phyloP scores from a whole-genome alignment of 495 filamentous ascomycete species.

The Neurospora sp. region DNA sequence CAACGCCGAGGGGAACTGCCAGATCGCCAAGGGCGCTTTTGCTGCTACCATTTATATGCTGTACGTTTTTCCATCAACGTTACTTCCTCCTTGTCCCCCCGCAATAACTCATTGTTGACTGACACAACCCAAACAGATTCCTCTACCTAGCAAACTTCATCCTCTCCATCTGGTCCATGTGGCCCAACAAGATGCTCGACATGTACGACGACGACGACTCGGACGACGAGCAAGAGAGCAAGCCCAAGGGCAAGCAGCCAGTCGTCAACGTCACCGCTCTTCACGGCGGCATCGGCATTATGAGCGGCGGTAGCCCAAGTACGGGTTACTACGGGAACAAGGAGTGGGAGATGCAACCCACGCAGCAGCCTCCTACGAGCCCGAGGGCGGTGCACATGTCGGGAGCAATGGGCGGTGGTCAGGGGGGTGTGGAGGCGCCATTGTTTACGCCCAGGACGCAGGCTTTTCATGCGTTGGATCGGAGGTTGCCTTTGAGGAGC shows the following conservation, averaged over 20 bases:
- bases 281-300: not conserved
- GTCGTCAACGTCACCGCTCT: not conserved
- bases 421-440: not conserved
- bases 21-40: conserved; percentile 67
- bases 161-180: conserved; percentile 51
- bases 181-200: conserved; percentile 40
- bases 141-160: conserved; percentile 48
- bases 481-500: conserved; percentile 29
- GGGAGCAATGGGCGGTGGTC: conserved; percentile 2
- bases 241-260: conserved; percentile 3
- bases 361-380: conserved; percentile 3
- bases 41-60: conserved; percentile 59
- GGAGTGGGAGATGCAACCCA: conserved; percentile 36
- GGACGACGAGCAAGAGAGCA: conserved; percentile 17
- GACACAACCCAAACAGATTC: conserved; percentile 24
- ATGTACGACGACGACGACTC: conserved; percentile 30
- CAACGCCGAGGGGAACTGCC: conserved; percentile 55
- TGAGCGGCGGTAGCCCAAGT: conserved; percentile 5
- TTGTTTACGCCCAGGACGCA: conserved; percentile 45
- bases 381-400: not conserved
- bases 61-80: conserved; percentile 38
- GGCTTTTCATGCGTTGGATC: conserved; percentile 44
- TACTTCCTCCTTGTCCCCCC: not conserved
- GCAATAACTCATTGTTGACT: not conserved
- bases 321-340: conserved; percentile 12